Evolutionary conservation across 768 basidiomycete genomes (phyloP), one percentile per base, ranked within the genome.

Genomic region (Clavaria fumosa): DNA sequence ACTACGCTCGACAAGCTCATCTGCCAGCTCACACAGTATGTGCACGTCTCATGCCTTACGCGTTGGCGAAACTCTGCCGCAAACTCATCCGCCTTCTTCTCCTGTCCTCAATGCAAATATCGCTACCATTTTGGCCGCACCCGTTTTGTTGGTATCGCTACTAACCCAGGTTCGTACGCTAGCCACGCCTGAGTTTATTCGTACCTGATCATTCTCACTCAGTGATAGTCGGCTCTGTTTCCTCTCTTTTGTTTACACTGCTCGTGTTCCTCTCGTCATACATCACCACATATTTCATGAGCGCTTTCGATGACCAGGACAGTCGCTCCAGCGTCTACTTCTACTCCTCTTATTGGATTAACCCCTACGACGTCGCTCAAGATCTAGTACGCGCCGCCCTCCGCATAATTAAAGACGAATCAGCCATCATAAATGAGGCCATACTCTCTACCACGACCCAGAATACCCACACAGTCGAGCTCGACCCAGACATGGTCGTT

Each of bases 51-150:
- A 48, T 86, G 83, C 49, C 65, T 86, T 4, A 73, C 82, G 44
- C 65, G 59, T 37, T 88, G 84, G 84, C 64, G 84, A 40, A 74
- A 64, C 26, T 61, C 65, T 0, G 75, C 82, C 12, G 43, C 59
- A 20, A 72, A 72, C n/a, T 55, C 65, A 27, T 70, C 65, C 43
- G 74, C 79, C 7, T 88, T 84, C 62, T 85, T 78, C 59, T 60
- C 69, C 9, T 88, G 84, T 48, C 78, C 78, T 1, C 81, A 85
- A 54, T 88, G 84, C 47, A 70, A 65, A 35, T 88, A 84, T 50
- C 66, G 63, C 41, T 86, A 88, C 52, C 70, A 75, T 28, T 84
- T 84, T 48, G 67, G 75, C 6, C 69, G 84, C 18, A 86, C 83
- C 1, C 66, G 60, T 23, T 69, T 72, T 10, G 59, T 72, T 7